A percentile compares a stretch with the other conserved stretches of the same genome.
Conservation (phyloP, 176 grass and related monocot species). For the Oryza glaberrima region DNA sequence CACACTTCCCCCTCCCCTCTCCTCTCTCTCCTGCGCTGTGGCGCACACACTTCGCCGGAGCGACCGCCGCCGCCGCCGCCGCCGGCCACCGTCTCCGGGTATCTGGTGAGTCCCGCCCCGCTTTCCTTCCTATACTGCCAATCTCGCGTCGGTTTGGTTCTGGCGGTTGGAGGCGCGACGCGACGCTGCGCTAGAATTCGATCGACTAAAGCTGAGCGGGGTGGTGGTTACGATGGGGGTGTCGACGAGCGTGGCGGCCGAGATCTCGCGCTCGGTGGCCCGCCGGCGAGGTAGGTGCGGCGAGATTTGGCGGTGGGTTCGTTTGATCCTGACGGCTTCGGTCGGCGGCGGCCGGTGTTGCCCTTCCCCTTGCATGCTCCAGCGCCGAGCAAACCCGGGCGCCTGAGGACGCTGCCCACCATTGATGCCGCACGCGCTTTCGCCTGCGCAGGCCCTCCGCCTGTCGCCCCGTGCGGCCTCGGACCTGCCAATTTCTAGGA, state of each 20-base stretch:
- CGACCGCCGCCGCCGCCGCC: background rate
- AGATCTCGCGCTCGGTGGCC: conserved; percentile 38
- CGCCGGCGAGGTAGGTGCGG: background rate
- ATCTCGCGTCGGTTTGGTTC: background rate
- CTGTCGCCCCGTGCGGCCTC: no score
- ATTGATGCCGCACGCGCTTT: no score
- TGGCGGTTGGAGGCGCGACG: background rate
- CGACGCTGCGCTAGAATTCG: background rate
- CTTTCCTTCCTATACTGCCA: no score
- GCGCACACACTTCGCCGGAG: conserved; percentile 21
- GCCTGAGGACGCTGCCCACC: no score
- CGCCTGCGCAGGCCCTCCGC: no score
- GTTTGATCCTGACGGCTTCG: conserved; percentile 23
- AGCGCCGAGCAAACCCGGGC: no score
- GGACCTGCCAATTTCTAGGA: no score
- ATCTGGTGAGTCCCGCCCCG: conserved; percentile 37
- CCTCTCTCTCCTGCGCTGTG: conserved; percentile 24
- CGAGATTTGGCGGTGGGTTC: background rate
- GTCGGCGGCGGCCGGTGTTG: background rate
- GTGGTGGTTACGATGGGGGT: background rate
- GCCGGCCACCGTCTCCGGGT: background rate
- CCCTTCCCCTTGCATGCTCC: no score
- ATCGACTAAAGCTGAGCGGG: background rate
- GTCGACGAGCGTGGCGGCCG: background rate
- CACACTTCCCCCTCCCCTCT: background rate